Evolutionary conservation across 768 basidiomycete species (phyloP).

Genomic region (Panaeolus papilionaceus): DNA sequence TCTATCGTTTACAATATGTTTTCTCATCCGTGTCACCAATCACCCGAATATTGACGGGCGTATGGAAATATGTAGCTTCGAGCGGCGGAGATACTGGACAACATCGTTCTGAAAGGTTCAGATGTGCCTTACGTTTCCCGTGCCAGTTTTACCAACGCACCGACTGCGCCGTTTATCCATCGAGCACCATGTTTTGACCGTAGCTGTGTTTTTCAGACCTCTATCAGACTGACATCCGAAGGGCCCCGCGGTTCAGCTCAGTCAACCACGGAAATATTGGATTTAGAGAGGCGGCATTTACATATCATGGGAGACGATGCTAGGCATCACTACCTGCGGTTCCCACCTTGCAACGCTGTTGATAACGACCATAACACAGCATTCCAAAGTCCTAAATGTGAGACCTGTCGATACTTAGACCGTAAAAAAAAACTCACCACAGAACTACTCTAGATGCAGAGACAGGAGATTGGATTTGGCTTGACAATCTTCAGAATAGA

Average conservation of each 20-base stretch:
- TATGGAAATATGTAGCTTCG: conserved; percentile 37
- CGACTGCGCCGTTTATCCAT: conserved; percentile 19
- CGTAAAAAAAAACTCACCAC: background rate
- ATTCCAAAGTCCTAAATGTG: conserved; percentile 57
- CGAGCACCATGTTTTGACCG: conserved; percentile 49
- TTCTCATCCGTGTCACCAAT: conserved; percentile 14
- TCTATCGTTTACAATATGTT: conserved; percentile 9
- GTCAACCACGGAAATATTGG: conserved; percentile 46
- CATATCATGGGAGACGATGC: conserved; percentile 39
- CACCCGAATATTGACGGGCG: background rate
- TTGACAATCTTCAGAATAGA: conserved; percentile 25
- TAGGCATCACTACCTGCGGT: conserved; percentile 44
- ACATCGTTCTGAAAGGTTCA: conserved; percentile 27
- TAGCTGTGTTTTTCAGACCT: conserved; percentile 59
- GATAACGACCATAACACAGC: conserved; percentile 55
- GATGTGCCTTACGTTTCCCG: conserved; percentile 34
- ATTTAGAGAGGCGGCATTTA: conserved; percentile 44
- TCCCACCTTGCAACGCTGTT: conserved; percentile 60
- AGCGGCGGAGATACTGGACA: conserved; percentile 52
- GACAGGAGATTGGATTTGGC: conserved; percentile 35
- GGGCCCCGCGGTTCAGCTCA: conserved; percentile 28
- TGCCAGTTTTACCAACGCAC: conserved; percentile 20
- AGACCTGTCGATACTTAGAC: conserved; percentile 26
- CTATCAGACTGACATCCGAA: conserved; percentile 50
- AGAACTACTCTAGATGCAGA: conserved; percentile 30